Conservation (phyloP, 495 filamentous ascomycete genomes). For the Penicillium ucsense region DNA sequence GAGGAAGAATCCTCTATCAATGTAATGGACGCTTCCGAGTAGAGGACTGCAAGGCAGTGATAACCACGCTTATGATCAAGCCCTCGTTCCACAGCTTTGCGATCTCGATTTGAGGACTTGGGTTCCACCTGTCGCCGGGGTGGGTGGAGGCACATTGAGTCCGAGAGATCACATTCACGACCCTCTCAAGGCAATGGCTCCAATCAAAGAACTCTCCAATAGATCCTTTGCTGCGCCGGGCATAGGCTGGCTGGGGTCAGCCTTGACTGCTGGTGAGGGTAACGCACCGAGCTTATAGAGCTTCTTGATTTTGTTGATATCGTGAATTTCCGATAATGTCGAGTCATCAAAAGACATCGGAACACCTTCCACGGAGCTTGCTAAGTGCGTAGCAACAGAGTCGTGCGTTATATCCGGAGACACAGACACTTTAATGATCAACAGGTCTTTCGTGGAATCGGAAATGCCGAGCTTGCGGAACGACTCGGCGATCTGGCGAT, state of each 20-base stretch:
- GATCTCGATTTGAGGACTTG: too few relatives aligned
- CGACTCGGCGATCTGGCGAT: conserved; percentile 69
- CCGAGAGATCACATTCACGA: conserved; percentile 13
- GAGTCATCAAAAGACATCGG: conserved; percentile 55
- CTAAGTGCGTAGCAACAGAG: conserved; percentile 53
- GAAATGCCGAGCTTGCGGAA: conserved; percentile 80
- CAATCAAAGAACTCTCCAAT: conserved; percentile 54
- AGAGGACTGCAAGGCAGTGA: too few relatives aligned
- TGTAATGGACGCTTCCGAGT: too few relatives aligned
- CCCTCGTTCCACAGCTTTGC: too few relatives aligned
- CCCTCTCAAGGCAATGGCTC: conserved; percentile 64
- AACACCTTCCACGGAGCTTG: conserved; percentile 49
- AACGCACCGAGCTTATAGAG: conserved; percentile 66
- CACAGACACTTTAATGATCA: conserved; percentile 63
- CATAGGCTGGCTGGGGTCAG: conserved; percentile 9
- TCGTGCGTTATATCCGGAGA: conserved; percentile 40
- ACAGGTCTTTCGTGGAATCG: conserved; percentile 55
- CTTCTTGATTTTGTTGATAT: conserved; percentile 65
- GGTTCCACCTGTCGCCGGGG: too few relatives aligned
- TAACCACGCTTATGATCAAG: too few relatives aligned
- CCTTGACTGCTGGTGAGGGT: conserved; percentile 22
- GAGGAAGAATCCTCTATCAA: too few relatives aligned
- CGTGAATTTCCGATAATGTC: conserved; percentile 44
- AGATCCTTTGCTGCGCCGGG: conserved; percentile 29
- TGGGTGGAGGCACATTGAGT: too few relatives aligned